phyloP scores from a whole-genome alignment of 495 filamentous ascomycete species.

The Friedmanniomyces simplex region DNA sequence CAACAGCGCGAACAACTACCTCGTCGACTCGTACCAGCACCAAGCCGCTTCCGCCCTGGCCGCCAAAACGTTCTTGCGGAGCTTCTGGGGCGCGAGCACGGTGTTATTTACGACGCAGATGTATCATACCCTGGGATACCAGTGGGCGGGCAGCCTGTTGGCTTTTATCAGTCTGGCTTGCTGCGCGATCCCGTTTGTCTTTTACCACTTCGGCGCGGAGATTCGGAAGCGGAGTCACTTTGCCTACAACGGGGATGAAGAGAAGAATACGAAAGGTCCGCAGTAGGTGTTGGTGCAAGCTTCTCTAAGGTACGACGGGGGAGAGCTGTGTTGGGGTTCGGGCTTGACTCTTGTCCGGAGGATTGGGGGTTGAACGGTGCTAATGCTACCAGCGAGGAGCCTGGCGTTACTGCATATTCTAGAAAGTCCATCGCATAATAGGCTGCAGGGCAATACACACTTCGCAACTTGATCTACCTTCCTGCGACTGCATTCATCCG shows the following conservation, averaged over 20 bases:
- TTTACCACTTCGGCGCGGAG: slow-evolving; percentile 56
- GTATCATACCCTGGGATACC: slow-evolving; percentile 30
- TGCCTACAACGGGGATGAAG: slow-evolving; percentile 51
- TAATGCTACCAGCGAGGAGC: neutral
- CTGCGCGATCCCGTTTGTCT: slow-evolving; percentile 33
- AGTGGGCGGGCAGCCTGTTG: slow-evolving; percentile 31
- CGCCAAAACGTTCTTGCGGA: slow-evolving; percentile 49
- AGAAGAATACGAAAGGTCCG: slow-evolving; percentile 11
- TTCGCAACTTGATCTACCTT: too few species aligned
- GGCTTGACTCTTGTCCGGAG: too few species aligned
- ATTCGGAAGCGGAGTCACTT: slow-evolving; percentile 57
- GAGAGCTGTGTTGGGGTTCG: too few species aligned
- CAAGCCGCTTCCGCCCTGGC: slow-evolving; percentile 62
- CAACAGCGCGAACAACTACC: slow-evolving; percentile 59
- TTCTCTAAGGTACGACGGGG: neutral
- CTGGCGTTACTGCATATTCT: neutral
- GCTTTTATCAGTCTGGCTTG: slow-evolving; percentile 30
- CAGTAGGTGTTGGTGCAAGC: neutral
- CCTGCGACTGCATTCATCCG: too few species aligned
- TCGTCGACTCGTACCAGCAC: slow-evolving; percentile 65
- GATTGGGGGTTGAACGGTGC: neutral
- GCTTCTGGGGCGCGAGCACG: slow-evolving; percentile 51
- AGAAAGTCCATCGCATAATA: too few species aligned
- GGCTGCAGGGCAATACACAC: too few species aligned
- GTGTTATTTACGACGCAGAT: slow-evolving; percentile 37